phyloP scores from a whole-genome alignment of 768 basidiomycete species.

The Tulasnella sp. region DNA sequence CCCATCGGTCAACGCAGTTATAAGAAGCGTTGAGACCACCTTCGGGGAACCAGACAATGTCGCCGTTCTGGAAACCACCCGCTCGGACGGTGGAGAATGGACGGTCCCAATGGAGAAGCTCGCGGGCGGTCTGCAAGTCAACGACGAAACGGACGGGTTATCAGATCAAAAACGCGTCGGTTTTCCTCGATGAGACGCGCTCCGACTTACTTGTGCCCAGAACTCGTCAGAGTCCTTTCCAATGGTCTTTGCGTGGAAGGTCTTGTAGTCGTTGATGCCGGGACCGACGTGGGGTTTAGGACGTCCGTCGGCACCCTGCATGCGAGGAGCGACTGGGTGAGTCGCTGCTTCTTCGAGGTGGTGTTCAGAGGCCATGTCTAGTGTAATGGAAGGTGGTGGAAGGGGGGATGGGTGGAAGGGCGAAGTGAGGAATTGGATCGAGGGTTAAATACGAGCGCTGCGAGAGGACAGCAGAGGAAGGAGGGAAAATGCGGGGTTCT shows the following conservation, averaged over 20 bases:
- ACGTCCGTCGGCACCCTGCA: slow-evolving; percentile 39
- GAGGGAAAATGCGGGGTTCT: neutral
- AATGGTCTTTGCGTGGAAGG: slow-evolving; percentile 55
- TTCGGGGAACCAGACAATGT: slow-evolving; percentile 94
- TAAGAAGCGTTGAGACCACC: slow-evolving; percentile 87
- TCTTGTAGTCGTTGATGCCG: slow-evolving; percentile 58
- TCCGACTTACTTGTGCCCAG: slow-evolving; percentile 64
- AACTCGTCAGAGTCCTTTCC: slow-evolving; percentile 70
- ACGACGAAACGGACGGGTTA: neutral
- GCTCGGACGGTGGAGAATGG: slow-evolving; percentile 80
- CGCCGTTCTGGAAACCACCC: slow-evolving; percentile 73
- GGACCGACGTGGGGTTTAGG: slow-evolving; percentile 74
- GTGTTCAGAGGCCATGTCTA: neutral
- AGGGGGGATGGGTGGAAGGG: neutral
- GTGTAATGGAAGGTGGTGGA: neutral
- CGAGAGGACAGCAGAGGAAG: neutral
- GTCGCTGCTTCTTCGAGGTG: slow-evolving; percentile 22
- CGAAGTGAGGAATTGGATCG: neutral
- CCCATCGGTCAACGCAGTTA: slow-evolving; percentile 97
- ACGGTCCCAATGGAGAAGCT: slow-evolving; percentile 75
- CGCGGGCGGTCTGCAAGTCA: slow-evolving; percentile 40
- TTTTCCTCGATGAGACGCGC: neutral
- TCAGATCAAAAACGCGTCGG: neutral
- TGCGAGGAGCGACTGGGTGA: slow-evolving; percentile 68
- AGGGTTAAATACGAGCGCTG: neutral